phyloP scores from a whole-genome alignment of 306 rosid genomes.

The Cicer judaicum region DNA sequence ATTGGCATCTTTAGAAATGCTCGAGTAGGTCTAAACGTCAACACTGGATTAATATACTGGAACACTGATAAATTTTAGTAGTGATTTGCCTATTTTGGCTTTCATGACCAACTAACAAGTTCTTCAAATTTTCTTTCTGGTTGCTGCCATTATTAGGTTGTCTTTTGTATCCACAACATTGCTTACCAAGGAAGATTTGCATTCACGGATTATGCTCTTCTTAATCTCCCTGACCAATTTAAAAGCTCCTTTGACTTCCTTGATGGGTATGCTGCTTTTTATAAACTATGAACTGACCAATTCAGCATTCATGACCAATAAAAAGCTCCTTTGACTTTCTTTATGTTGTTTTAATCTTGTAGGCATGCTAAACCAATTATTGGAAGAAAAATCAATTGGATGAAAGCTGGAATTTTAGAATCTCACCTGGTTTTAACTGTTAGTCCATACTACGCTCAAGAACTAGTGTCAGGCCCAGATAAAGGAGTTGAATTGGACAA shows the following conservation, averaged over 20 bases:
- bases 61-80: not conserved
- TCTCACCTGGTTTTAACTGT: constrained; percentile 68
- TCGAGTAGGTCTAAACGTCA: constrained; percentile 51
- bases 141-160: constrained; percentile 55
- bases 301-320: not conserved
- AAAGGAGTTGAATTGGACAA: constrained; percentile 75
- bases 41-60: not conserved
- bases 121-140: constrained; percentile 25
- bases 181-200: constrained; percentile 88
- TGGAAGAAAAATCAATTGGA: constrained; percentile 84
- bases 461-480: constrained; percentile 64
- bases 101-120: constrained; percentile 21
- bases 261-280: constrained; percentile 66
- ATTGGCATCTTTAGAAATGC: constrained; percentile 65
- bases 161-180: constrained; percentile 82
- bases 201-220: constrained; percentile 58
- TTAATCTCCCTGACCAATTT: constrained; percentile 66
- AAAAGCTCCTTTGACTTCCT: constrained; percentile 79
- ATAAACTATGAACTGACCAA: not conserved
- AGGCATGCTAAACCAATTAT: constrained; percentile 64
- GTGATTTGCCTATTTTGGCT: constrained; percentile 16
- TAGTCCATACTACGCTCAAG: constrained; percentile 77
- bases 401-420: constrained; percentile 78
- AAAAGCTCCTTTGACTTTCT: constrained; percentile 18
- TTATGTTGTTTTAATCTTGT: constrained; percentile 36